A percentile compares a stretch with the other conserved stretches of the same genome.
These are phyloP conservation scores for Saccharomycopsis javanensis DNA, from an alignment of 805 yeast species.

Conservation along the genomic window DNA sequence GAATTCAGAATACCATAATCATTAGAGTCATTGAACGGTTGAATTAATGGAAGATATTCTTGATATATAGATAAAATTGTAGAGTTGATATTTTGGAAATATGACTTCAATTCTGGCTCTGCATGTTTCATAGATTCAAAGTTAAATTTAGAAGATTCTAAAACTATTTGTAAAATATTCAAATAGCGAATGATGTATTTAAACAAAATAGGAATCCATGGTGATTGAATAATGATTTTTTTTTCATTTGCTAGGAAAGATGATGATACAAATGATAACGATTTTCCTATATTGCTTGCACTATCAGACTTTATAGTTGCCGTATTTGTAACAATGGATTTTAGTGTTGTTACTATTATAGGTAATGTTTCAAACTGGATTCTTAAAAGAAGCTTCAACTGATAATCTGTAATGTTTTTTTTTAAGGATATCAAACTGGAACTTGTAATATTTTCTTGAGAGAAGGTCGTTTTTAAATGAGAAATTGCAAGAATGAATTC, in stretches of 20 bases:
- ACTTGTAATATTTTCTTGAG: not conserved
- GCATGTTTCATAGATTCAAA: constrained; percentile 18
- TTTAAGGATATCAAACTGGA: not conserved
- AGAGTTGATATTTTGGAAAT: not conserved
- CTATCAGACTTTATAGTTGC: not conserved
- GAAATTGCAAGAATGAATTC: not conserved
- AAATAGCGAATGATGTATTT: constrained; percentile 20
- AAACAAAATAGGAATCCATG: constrained; percentile 25
- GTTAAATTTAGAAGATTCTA: constrained; percentile 25
- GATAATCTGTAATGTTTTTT: not conserved
- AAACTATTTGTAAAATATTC: constrained; percentile 24
- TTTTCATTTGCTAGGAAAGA: not conserved
- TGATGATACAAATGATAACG: constrained; percentile 4
- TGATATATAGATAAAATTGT: not conserved
- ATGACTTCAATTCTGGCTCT: not conserved
- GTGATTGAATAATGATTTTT: constrained; percentile 19
- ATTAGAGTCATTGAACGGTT: constrained; percentile 23
- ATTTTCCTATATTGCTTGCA: not conserved
- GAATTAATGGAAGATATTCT: constrained; percentile 22
- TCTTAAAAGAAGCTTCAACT: not conserved
- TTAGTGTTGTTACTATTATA: not conserved
- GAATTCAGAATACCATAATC: constrained; percentile 17
- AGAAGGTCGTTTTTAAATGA: not conserved
- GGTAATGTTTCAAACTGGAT: not conserved
- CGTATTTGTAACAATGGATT: not conserved